Evolutionary conservation across 208 protist species (phyloP).

Genomic region (Wallacemonas sp.): DNA sequence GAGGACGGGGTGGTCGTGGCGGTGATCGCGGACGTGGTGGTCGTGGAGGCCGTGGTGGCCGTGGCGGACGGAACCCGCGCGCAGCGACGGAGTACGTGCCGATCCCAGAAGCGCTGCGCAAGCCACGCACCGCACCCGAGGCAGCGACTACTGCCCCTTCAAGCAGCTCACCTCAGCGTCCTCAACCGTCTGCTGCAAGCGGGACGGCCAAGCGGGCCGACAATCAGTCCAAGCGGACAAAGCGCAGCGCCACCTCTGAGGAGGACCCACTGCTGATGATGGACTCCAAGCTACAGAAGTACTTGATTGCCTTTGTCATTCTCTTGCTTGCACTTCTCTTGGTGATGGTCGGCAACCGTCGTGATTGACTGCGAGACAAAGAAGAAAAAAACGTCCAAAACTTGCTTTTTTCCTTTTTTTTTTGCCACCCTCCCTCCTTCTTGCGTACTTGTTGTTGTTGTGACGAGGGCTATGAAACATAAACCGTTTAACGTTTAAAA

Average conservation of each 20-base stretch:
- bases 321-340: constrained; percentile 6
- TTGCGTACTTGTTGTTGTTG: too few relatives aligned
- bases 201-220: background rate
- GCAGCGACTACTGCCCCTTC: background rate
- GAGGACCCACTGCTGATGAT: constrained; percentile 6
- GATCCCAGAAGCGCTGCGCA: background rate
- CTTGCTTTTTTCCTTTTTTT: background rate
- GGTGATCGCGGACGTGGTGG: constrained; percentile 19
- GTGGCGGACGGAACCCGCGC: constrained; percentile 4
- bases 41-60: constrained; percentile 15
- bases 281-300: constrained; percentile 15
- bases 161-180: background rate
- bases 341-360: constrained; percentile 10
- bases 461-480: too few relatives aligned
- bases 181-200: background rate
- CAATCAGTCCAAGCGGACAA: background rate
- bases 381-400: background rate
- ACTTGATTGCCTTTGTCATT: constrained; percentile 7
- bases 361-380: background rate
- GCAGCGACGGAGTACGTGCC: constrained; percentile 9
- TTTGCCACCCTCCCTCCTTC: too few relatives aligned
- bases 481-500: too few relatives aligned
- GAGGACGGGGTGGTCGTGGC: constrained; percentile 27
- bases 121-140: background rate
- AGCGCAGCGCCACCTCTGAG: background rate